Conservation (phyloP, 2,329 filamentous ascomycete genomes). For the Fusarium sp. region DNA sequence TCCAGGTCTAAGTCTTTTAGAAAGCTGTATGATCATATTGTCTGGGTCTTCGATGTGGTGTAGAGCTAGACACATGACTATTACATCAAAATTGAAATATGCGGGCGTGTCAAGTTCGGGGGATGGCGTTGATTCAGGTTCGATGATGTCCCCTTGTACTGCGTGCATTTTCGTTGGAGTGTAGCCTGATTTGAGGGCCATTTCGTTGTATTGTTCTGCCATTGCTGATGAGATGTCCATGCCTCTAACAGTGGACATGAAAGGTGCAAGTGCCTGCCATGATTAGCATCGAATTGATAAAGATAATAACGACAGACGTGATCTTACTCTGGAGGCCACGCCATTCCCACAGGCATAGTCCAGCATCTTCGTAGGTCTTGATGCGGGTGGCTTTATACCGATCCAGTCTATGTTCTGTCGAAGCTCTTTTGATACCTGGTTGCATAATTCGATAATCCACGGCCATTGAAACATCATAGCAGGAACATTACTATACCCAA, state of each 20-base stretch:
- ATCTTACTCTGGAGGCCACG: constrained; percentile 46
- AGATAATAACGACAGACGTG: fast-evolving
- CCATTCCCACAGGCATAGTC: constrained; percentile 52
- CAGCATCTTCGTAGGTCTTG: constrained; percentile 39
- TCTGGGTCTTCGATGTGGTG: constrained; percentile 51
- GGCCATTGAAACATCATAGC: constrained; percentile 33
- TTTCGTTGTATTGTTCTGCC: constrained; percentile 49
- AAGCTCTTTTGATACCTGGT: constrained; percentile 45
- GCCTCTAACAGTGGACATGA: constrained; percentile 49
- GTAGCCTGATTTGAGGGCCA: constrained; percentile 43
- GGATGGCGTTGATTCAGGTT: constrained; percentile 34
- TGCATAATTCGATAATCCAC: constrained; percentile 44
- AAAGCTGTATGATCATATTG: constrained; percentile 46
- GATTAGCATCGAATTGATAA: not conserved
- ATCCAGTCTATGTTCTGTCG: constrained; percentile 46
- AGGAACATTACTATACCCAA: constrained; percentile 33
- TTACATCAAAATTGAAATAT: constrained; percentile 49
- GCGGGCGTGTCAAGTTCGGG: constrained; percentile 37
- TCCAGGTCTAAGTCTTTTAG: constrained; percentile 46
- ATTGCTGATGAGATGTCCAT: constrained; percentile 53
- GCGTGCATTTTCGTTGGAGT: constrained; percentile 47
- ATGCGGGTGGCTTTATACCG: constrained; percentile 22
- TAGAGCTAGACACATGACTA: constrained; percentile 52
- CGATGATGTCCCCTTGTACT: constrained; percentile 48
- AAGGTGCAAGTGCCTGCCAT: constrained; percentile 48